A percentile compares a stretch with the other conserved stretches of the same genome.
Evolutionary conservation across 176 grass and related monocot genomes (phyloP).

Genomic region (Oryza rufipogon): DNA sequence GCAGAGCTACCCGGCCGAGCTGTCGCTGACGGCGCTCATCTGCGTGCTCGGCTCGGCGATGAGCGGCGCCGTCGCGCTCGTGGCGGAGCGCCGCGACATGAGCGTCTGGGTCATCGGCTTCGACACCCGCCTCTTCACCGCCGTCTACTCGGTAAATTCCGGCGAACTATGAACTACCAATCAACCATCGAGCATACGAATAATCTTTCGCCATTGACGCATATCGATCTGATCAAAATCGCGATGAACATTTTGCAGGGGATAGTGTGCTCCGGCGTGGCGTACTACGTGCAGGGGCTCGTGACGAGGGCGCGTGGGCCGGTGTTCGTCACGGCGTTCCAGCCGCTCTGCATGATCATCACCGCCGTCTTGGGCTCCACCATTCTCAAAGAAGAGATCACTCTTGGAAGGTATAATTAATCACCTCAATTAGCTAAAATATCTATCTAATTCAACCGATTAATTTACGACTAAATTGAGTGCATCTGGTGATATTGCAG

Average conservation of each 20-base stretch:
- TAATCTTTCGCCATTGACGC: not conserved
- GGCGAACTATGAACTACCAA: too few relatives aligned
- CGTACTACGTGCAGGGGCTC: constrained; percentile 83
- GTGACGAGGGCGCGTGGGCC: constrained; percentile 83
- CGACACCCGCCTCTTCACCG: constrained; percentile 91
- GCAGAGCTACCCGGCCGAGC: constrained; percentile 70
- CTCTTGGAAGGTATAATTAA: constrained; percentile 72
- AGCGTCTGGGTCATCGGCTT: constrained; percentile 69
- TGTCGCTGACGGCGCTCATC: constrained; percentile 73
- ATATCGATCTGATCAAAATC: too few relatives aligned
- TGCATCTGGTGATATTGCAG: constrained; percentile 33
- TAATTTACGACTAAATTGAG: not conserved
- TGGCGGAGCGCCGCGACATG: constrained; percentile 63
- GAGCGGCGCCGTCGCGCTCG: constrained; percentile 60
- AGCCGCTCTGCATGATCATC: constrained; percentile 94
- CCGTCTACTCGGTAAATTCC: constrained; percentile 52
- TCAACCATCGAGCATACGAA: not conserved
- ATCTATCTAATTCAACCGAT: not conserved
- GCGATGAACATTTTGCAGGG: constrained; percentile 48
- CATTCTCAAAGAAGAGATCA: constrained; percentile 81
- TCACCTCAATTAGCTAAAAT: not conserved
- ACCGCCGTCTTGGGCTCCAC: constrained; percentile 73
- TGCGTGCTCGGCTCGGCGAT: constrained; percentile 57
- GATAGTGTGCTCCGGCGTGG: constrained; percentile 86
- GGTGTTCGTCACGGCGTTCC: constrained; percentile 95